phyloP scores from a whole-genome alignment of 495 filamentous ascomycete species.

The Aspergillus carlsbadensis region DNA sequence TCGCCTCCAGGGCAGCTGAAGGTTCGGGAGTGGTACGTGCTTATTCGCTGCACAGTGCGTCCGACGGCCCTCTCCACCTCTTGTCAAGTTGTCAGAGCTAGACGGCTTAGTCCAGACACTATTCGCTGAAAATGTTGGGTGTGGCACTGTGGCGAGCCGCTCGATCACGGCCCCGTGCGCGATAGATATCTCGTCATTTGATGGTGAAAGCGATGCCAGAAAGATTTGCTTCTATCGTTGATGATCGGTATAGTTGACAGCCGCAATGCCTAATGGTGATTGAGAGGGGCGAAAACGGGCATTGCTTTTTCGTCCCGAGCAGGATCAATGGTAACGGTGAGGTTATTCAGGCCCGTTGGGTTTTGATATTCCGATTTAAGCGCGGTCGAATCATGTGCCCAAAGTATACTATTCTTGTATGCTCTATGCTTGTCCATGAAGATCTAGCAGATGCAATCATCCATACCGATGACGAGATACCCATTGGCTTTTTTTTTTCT shows the following conservation, averaged over 20 bases:
- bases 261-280: not conserved
- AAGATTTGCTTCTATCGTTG: not conserved
- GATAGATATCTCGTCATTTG: not conserved
- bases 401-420: not conserved
- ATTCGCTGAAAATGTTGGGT: constrained; percentile 7
- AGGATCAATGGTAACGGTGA: constrained; percentile 5
- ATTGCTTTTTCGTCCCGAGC: too few species aligned
- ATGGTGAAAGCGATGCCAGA: too few species aligned
- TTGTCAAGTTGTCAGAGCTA: constrained; percentile 1
- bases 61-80: constrained; percentile 1
- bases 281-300: too few species aligned
- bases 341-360: constrained; percentile 6
- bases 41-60: constrained; percentile 2
- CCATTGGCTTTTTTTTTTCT: not conserved
- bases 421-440: not conserved
- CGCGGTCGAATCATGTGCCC: constrained; percentile 10
- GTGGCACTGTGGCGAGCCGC: not conserved
- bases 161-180: not conserved
- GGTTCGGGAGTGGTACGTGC: constrained; percentile 8
- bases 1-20: not conserved
- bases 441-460: not conserved
- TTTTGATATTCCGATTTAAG: constrained; percentile 15
- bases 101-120: constrained; percentile 3
- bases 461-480: not conserved
- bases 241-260: not conserved